Evolutionary conservation across 192 early-diverging fungal species (phyloP), one percentile per base, ranked within the genome.

Genomic region (Podila verticillata): DNA sequence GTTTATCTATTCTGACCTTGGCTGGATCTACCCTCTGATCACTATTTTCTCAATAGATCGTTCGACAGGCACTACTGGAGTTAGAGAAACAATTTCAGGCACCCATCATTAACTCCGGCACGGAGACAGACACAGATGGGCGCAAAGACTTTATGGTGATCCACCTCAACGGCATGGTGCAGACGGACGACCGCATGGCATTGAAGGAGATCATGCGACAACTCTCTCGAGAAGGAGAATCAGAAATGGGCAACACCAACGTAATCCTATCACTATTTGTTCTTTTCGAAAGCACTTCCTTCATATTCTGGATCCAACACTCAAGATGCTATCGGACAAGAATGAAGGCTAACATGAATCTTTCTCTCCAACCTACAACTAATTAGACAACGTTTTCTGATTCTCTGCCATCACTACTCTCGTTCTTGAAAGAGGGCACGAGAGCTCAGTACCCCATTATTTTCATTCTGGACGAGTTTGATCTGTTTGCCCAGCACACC

Each of bases 391-490:
- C 93, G 4, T 92, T 92, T 85, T 85, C 94, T 65, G 91, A 95
- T 35, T 86, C 89, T 7, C 82, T 96, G 31, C 66, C 75, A 13
- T 93, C 84, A 66, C 73, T 95, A n/a, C 72, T 95, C 12, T 75
- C 84, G 2, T 84, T 91, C 8, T 84, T 96, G 5, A 87, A 90
- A 34, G 68, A 84, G n/a, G 91, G 91, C 17, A 74, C 84, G 19
- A 81, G 56, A 36, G 70, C 70, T 48, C 39, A 88, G 70, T 34
- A 87, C 29, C 95, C 95, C 1, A 84, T 98, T 5, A 75, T 99
- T 22, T 93, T 99, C 84, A 83, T 97, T 19, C 81, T 99, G 49
- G 97, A 99, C 51, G 95, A 97, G 71, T 95, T 99, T 80, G 96
- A 98, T 82, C 74, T 94, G 35, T 95, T 99, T 83, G 93, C 95